Evolutionary conservation across 164 flowering plant species (phyloP).

Genomic region (Kalanchoe fedtschenkoi): DNA sequence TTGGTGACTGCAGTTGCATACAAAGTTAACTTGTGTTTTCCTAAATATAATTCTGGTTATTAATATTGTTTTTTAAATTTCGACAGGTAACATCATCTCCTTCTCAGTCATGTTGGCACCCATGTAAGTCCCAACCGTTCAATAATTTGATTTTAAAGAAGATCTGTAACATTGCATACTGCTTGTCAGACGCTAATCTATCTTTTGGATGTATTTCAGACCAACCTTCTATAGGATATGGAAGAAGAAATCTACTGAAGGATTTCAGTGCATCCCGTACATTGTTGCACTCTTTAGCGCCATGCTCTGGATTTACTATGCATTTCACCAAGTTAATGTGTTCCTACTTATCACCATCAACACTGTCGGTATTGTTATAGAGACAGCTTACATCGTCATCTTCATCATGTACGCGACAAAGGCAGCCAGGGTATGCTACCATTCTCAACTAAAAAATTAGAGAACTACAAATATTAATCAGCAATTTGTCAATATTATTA

Average conservation of each 20-base stretch:
- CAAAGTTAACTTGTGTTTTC: background rate
- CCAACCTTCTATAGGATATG: slow-evolving; percentile 20
- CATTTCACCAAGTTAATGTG: slow-evolving; percentile 26
- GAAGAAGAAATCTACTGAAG: slow-evolving; percentile 47
- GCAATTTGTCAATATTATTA: background rate
- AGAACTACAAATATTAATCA: background rate
- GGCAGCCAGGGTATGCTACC: slow-evolving; percentile 24
- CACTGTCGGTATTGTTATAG: slow-evolving; percentile 30
- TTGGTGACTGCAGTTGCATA: no score
- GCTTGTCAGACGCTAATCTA: background rate
- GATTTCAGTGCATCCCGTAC: slow-evolving; percentile 46
- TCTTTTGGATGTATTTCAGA: background rate
- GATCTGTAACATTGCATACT: no score
- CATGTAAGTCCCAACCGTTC: slow-evolving; percentile 21
- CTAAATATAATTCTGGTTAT: no score
- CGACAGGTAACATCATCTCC: slow-evolving; percentile 3
- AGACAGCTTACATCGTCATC: slow-evolving; percentile 26
- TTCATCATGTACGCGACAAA: slow-evolving; percentile 32
- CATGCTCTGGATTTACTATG: slow-evolving; percentile 57
- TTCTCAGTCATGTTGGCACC: slow-evolving; percentile 46
- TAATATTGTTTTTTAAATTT: background rate
- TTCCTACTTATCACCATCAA: slow-evolving; percentile 46
- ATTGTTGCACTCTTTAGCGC: slow-evolving; percentile 47
- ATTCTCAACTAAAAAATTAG: background rate
- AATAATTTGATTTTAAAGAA: no score